Base-by-base conservation (phyloP, 2,329 filamentous ascomycete genomes). In the Fusarium sacchari region DNA sequence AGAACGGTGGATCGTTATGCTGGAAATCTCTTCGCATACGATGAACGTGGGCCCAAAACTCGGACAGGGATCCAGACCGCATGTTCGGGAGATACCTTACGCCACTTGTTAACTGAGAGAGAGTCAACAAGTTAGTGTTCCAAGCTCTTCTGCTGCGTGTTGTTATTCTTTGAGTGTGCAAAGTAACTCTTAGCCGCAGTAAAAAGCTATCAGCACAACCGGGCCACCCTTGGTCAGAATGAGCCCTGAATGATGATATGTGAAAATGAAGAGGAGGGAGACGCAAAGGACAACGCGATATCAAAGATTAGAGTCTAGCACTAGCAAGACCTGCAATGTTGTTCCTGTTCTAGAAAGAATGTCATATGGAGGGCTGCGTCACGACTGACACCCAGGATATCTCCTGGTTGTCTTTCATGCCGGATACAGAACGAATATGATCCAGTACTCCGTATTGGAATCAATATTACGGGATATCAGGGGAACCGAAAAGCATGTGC, bases 61-160 rank as follows among this genome's bases (percentile, higher is more conserved):
- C 67, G 44, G 65, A 67, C 76, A 78, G 74, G 76, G 76, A 76
- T 78, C 71, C 46, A 70, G 76, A 76, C 76, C 73, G 69, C 76
- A 74, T 67, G 67, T 76, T 78, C 60, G 62, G 57, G 59, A 62
- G 50, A 67, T 61, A 65, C 57, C 69, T 46, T 76, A 76, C 65
- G 67, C 56, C 65, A 70, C 63, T 52, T 43, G 34, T 26, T 26
- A 67, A 40, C 42, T 53, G 53, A 73, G 47, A 62, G n/a, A 44
- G 24, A 43, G 40, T 32, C 52, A 26, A 46, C 28, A 24, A 42
- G 46, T 37, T 37, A 34, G 58, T 52, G 43, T 59, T 55, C 56
- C 50, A 49, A 52, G 61, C 58, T 69, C 60, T 67, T 42, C 63
- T 63, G 55, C 56, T 58, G 43, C 57, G 50, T 52, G 37, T 26